Conservation (phyloP, 2,329 filamentous ascomycete species). For the Tolypocladium guangdongense region DNA sequence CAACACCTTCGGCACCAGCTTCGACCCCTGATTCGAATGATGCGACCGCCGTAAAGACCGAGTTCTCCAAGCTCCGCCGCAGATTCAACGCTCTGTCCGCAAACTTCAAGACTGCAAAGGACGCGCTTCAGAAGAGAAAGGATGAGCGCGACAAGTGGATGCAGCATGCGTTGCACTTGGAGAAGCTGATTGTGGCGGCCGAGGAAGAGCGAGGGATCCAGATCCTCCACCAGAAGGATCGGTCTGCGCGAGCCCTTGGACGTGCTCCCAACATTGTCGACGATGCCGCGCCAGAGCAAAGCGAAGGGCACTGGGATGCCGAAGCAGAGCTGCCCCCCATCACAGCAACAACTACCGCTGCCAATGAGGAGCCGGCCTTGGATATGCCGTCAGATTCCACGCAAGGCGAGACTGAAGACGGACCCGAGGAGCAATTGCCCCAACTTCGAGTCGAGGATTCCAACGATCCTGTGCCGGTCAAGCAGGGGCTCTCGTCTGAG, state of each 20-base stretch:
- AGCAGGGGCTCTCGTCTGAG: slow-evolving; percentile 45
- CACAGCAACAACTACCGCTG: not conserved
- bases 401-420: slow-evolving; percentile 14
- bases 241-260: not conserved
- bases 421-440: slow-evolving; percentile 12
- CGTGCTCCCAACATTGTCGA: not conserved
- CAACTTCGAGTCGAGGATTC: slow-evolving; percentile 7
- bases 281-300: not conserved
- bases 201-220: slow-evolving; percentile 25
- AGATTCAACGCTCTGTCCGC: slow-evolving; percentile 29
- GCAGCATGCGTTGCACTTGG: slow-evolving; percentile 30
- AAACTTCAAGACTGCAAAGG: slow-evolving; percentile 29
- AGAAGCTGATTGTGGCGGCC: slow-evolving; percentile 30
- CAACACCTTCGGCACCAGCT: not conserved
- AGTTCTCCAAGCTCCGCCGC: slow-evolving; percentile 25
- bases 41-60: slow-evolving; percentile 13
- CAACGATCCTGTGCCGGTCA: slow-evolving; percentile 19
- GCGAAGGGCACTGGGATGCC: not conserved
- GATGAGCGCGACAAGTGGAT: slow-evolving; percentile 34
- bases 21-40: slow-evolving; percentile 1
- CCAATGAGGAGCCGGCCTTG: not conserved
- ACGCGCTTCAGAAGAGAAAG: slow-evolving; percentile 27
- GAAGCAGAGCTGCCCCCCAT: not conserved
- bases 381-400: slow-evolving; percentile 17
- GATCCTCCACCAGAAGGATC: slow-evolving; percentile 12